Conservation (phyloP, 2,329 filamentous ascomycete species). For the Ophiostoma himal-ulmi region DNA sequence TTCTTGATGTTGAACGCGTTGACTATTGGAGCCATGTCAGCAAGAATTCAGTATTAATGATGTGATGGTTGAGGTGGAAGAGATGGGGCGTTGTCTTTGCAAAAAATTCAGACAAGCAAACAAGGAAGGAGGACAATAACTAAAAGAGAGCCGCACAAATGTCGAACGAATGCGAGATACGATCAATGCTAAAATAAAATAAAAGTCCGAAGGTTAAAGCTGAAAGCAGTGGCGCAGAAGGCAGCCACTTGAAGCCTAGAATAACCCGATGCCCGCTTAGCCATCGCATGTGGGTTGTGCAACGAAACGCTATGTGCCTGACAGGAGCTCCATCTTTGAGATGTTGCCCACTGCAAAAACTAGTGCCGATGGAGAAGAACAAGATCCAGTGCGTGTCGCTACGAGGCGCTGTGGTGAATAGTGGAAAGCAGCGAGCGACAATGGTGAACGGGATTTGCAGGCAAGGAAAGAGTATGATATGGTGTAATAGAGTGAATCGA, state of each 20-base stretch:
- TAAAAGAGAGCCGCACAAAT: not conserved
- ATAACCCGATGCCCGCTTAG: not conserved
- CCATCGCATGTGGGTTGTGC: not conserved
- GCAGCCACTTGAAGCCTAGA: not conserved
- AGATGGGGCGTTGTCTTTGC: not conserved
- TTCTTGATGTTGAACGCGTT: slow-evolving; percentile 43
- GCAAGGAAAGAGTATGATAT: not conserved
- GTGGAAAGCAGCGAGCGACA: not conserved
- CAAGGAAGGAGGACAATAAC: not conserved
- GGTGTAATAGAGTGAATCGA: not conserved
- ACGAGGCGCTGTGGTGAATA: not conserved
- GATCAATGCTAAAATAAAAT: not conserved
- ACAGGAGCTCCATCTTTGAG: not conserved
- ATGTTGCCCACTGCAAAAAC: not conserved
- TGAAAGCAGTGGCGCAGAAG: not conserved
- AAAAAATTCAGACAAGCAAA: not conserved
- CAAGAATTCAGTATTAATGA: not conserved
- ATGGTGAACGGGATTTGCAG: not conserved
- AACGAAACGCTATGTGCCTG: not conserved
- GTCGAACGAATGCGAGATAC: not conserved
- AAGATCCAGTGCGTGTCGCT: not conserved
- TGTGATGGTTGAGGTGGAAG: not conserved
- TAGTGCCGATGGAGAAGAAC: not conserved
- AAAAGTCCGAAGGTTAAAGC: not conserved
- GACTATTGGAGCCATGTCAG: slow-evolving; percentile 34